These are phyloP conservation scores for Oleoguttula mirabilis DNA, from an alignment of 495 filamentous ascomycete genomes.

Conservation along the genomic window DNA sequence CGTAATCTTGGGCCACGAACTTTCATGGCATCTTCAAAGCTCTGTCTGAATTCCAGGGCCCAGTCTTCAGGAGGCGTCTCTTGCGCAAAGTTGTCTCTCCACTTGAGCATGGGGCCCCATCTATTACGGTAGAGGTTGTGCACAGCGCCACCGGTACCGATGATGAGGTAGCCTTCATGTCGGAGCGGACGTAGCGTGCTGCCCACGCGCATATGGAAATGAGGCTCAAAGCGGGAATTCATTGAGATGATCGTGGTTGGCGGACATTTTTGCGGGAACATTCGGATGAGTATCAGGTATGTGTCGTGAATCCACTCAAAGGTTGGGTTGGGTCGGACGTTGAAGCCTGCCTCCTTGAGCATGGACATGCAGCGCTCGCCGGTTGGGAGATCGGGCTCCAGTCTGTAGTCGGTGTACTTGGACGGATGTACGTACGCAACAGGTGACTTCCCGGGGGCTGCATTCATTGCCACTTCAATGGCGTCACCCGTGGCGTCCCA, in stretches of 20 bases:
- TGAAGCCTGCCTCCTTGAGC: conserved; percentile 38
- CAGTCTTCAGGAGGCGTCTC: conserved; percentile 42
- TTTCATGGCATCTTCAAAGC: conserved; percentile 42
- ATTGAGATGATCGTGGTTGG: conserved; percentile 46
- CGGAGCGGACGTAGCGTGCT: conserved; percentile 40
- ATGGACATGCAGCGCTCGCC: conserved; percentile 35
- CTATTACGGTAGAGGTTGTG: conserved; percentile 53
- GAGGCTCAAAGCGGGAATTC: conserved; percentile 49
- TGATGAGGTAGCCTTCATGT: conserved; percentile 39
- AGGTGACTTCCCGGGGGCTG: conserved; percentile 41
- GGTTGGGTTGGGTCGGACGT: conserved; percentile 33
- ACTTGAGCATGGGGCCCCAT: conserved; percentile 48
- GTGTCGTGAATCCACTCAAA: conserved; percentile 59
- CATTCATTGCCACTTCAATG: conserved; percentile 46
- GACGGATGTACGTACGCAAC: conserved; percentile 47
- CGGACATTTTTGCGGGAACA: conserved; percentile 47
- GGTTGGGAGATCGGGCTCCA: conserved; percentile 42
- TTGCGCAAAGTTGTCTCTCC: conserved; percentile 49
- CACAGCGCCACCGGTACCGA: conserved; percentile 50
- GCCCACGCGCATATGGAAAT: conserved; percentile 47
- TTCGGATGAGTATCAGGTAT: conserved; percentile 49
- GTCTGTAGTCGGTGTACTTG: conserved; percentile 45
- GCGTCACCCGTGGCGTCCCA: conserved; percentile 39
- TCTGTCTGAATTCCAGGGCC: conserved; percentile 49
- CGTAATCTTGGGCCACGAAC: conserved; percentile 34